A percentile compares a stretch with the other conserved stretches of the same genome.
These are phyloP conservation scores for Albizia julibrissin DNA, from an alignment of 306 rosid genomes.

Conservation along the genomic window DNA sequence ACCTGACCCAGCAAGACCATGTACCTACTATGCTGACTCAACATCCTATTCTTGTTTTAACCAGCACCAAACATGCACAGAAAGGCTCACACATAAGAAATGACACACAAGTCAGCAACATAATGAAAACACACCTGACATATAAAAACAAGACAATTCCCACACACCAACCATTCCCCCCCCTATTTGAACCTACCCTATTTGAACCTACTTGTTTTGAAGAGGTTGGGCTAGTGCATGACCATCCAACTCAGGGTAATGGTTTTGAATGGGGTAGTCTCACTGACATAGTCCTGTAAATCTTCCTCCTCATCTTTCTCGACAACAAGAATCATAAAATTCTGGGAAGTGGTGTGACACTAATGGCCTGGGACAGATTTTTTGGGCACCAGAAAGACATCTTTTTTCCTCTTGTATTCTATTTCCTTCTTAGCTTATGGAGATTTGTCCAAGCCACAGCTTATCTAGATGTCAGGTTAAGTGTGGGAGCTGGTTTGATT, in stretches of 20 bases:
- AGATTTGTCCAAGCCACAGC: neutral
- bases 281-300: neutral
- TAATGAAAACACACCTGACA: neutral
- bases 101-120: neutral
- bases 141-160: neutral
- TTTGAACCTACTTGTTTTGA: neutral
- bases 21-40: neutral
- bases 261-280: neutral
- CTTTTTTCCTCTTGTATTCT: neutral
- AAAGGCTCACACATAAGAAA: neutral
- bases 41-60: neutral
- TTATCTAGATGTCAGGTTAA: neutral
- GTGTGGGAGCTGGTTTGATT: neutral
- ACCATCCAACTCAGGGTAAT: neutral
- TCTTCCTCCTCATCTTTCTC: neutral
- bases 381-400: neutral
- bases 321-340: neutral
- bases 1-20: neutral
- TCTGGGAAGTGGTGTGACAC: neutral
- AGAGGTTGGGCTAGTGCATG: neutral
- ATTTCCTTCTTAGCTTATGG: neutral
- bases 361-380: neutral
- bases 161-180: neutral
- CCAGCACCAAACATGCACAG: neutral
- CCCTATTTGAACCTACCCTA: neutral